phyloP scores from a whole-genome alignment of 768 basidiomycete species.

The Leccinum imitatum region DNA sequence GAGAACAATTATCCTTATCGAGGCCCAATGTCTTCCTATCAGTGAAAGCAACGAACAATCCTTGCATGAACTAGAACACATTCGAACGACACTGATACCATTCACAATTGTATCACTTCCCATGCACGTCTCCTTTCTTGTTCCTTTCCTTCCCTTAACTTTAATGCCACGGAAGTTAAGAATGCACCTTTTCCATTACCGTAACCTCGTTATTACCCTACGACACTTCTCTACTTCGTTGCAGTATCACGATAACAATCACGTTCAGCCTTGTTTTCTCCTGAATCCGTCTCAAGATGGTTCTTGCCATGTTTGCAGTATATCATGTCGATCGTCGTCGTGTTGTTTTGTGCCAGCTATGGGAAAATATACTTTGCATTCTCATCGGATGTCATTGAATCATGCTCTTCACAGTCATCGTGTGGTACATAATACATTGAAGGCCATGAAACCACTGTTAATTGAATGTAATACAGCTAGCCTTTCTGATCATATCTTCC shows the following conservation, averaged over 20 bases:
- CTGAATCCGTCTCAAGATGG: slow-evolving; percentile 2
- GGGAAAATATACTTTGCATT: slow-evolving; percentile 14
- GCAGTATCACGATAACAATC: slow-evolving; percentile 5
- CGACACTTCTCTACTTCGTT: slow-evolving; percentile 9
- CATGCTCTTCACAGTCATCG: neutral
- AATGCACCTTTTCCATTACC: slow-evolving; percentile 1
- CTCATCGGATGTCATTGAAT: neutral
- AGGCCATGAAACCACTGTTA: neutral
- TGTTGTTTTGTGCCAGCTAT: slow-evolving; percentile 31
- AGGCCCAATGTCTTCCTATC: slow-evolving; percentile 10
- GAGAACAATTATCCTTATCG: neutral
- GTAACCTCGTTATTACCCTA: slow-evolving; percentile 15
- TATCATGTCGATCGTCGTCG: slow-evolving; percentile 22
- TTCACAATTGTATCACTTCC: slow-evolving; percentile 24
- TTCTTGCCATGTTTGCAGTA: slow-evolving; percentile 19
- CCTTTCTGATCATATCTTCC: neutral
- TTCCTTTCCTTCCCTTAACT: slow-evolving; percentile 3
- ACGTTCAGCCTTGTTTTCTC: neutral
- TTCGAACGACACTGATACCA: slow-evolving; percentile 28
- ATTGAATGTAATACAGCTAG: neutral
- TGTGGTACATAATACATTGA: neutral
- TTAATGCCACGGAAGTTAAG: slow-evolving; percentile 3
- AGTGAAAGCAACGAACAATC: slow-evolving; percentile 18
- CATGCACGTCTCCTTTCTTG: slow-evolving; percentile 17
- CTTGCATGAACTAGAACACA: slow-evolving; percentile 30